Evolutionary conservation across 441 rosid species (phyloP).

Genomic region (Populus hybrid): DNA sequence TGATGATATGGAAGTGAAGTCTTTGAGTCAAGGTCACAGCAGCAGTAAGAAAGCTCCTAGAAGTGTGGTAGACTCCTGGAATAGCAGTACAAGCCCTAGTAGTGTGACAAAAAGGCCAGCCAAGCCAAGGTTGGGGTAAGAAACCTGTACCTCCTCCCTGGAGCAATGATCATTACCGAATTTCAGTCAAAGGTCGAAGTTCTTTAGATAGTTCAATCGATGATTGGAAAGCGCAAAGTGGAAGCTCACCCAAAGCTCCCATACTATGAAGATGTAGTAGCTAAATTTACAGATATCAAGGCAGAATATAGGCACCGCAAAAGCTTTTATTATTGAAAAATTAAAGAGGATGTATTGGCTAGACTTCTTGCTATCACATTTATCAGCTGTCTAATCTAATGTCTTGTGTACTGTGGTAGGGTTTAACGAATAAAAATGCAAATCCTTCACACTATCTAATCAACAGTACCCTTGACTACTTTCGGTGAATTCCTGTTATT

Average conservation of each 20-base stretch:
- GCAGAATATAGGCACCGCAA: neutral
- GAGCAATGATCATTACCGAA: neutral
- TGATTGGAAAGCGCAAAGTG: conserved; percentile 8
- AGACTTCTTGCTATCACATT: neutral
- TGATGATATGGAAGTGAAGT: neutral
- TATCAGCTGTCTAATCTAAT: neutral
- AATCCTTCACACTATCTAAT: neutral
- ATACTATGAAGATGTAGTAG: conserved; percentile 17
- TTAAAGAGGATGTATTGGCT: neutral
- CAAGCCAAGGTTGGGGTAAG: neutral
- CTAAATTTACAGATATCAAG: conserved; percentile 13
- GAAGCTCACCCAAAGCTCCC: conserved; percentile 22
- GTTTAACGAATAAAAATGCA: neutral
- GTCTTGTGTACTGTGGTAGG: neutral
- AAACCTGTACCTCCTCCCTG: too few relatives aligned
- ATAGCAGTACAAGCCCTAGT: neutral
- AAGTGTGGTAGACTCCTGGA: neutral
- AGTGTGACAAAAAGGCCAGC: neutral
- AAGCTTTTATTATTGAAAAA: neutral
- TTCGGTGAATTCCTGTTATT: neutral
- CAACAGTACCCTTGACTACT: neutral
- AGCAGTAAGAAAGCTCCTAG: neutral
- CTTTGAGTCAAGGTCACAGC: neutral
- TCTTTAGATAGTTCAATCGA: conserved; percentile 15
- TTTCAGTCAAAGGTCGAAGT: neutral